phyloP scores from a whole-genome alignment of 352 stramenopile genomes.

The Elongisporangium undulatum region DNA sequence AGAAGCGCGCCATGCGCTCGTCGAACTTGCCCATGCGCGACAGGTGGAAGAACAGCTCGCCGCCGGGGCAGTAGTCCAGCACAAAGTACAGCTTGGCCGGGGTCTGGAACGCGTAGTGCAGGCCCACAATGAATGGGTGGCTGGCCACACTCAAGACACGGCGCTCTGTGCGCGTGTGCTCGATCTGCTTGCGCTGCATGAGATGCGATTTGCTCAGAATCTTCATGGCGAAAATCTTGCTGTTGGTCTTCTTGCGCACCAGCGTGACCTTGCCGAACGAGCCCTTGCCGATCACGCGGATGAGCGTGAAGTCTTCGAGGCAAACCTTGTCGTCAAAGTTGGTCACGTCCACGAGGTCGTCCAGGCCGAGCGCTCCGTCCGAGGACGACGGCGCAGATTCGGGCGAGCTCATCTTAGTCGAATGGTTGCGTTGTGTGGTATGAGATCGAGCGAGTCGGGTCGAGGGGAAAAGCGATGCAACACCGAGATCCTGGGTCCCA shows the following conservation, averaged over 20 bases:
- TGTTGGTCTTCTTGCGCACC: slow-evolving; percentile 88
- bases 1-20: slow-evolving; percentile 95
- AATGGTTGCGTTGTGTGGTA: background rate
- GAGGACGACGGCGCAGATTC: slow-evolving; percentile 25
- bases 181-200: slow-evolving; percentile 94
- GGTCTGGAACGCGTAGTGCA: slow-evolving; percentile 98
- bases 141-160: slow-evolving; percentile 93
- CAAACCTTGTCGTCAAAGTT: slow-evolving; percentile 86
- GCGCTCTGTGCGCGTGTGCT: slow-evolving; percentile 96
- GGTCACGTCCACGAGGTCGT: slow-evolving; percentile 65
- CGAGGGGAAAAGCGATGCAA: background rate
- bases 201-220: slow-evolving; percentile 91
- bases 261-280: slow-evolving; percentile 88
- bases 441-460: background rate
- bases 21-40: slow-evolving; percentile 95
- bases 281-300: slow-evolving; percentile 87
- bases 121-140: slow-evolving; percentile 97
- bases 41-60: slow-evolving; percentile 98
- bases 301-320: slow-evolving; percentile 88
- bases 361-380: slow-evolving; percentile 31
- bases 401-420: slow-evolving; percentile 47
- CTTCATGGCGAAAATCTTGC: slow-evolving; percentile 91
- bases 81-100: slow-evolving; percentile 97
- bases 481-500: background rate
- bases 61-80: slow-evolving; percentile 97